Evolutionary conservation across 352 stramenopile species (phyloP).

Genomic region (Phytophthora fragariae): DNA sequence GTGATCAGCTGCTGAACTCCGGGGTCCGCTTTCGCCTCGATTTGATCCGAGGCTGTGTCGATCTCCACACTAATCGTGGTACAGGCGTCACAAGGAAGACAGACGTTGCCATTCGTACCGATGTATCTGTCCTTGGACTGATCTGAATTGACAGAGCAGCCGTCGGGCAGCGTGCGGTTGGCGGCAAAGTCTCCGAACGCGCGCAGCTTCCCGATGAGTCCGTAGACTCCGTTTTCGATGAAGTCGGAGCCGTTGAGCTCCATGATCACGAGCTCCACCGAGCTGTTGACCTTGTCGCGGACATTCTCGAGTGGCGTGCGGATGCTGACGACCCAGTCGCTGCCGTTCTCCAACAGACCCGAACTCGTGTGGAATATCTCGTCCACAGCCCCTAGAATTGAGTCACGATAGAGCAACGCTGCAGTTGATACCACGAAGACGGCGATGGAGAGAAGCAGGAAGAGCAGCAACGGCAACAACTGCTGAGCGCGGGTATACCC

Average conservation of each 20-base stretch:
- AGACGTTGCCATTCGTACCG: slow-evolving; percentile 33
- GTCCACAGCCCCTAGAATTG: slow-evolving; percentile 45
- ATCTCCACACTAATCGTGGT: slow-evolving; percentile 51
- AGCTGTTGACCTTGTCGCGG: slow-evolving; percentile 50
- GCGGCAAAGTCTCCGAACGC: slow-evolving; percentile 45
- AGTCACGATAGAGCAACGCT: slow-evolving; percentile 62
- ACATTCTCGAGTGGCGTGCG: slow-evolving; percentile 52
- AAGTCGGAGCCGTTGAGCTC: slow-evolving; percentile 53
- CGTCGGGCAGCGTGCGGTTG: slow-evolving; percentile 43
- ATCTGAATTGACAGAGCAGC: slow-evolving; percentile 36
- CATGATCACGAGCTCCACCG: slow-evolving; percentile 38
- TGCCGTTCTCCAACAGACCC: slow-evolving; percentile 44
- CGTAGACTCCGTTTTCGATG: slow-evolving; percentile 49
- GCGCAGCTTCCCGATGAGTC: slow-evolving; percentile 38
- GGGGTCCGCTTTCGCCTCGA: slow-evolving; percentile 46
- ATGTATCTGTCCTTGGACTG: slow-evolving; percentile 26
- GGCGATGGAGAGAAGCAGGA: slow-evolving; percentile 57
- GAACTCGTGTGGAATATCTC: slow-evolving; percentile 50
- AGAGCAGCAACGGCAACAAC: slow-evolving; percentile 61
- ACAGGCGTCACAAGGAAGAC: slow-evolving; percentile 55
- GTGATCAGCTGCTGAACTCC: slow-evolving; percentile 43
- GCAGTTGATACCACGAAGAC: slow-evolving; percentile 50
- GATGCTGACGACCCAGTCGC: slow-evolving; percentile 50
- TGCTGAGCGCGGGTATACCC: slow-evolving; percentile 70
- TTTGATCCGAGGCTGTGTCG: slow-evolving; percentile 34